phyloP scores from a whole-genome alignment of 169 alveolate genomes.

The Plasmodium chabaudi region DNA sequence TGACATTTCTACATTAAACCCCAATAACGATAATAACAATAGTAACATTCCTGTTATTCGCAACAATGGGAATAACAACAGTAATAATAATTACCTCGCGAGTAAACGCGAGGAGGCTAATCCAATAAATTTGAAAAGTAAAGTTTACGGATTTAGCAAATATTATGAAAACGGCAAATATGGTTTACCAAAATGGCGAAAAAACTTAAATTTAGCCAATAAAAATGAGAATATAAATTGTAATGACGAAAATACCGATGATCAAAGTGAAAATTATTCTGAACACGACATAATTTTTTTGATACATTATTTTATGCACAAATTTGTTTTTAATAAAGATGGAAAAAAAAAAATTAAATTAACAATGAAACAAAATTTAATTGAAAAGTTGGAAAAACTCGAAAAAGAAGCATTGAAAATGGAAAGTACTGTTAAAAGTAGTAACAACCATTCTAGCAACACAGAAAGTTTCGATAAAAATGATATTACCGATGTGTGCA shows the following conservation, averaged over 20 bases:
- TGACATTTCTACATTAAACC: background rate
- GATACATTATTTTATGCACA: slow-evolving; percentile 45
- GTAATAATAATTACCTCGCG: background rate
- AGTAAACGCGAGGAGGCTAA: background rate
- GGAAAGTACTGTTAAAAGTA: background rate
- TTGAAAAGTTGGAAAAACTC: background rate
- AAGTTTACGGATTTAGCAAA: background rate
- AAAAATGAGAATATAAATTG: slow-evolving; percentile 8
- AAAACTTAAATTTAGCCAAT: background rate
- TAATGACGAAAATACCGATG: slow-evolving; percentile 2
- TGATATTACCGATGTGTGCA: background rate
- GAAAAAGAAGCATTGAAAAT: slow-evolving; percentile 6
- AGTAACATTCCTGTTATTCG: background rate
- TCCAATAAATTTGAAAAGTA: background rate
- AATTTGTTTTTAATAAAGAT: slow-evolving; percentile 35
- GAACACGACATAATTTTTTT: slow-evolving; percentile 47
- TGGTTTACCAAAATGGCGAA: background rate
- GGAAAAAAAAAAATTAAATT: slow-evolving; percentile 15
- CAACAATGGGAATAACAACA: background rate
- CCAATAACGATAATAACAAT: background rate
- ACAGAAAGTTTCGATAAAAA: background rate
- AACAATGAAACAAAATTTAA: background rate
- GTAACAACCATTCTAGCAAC: no score
- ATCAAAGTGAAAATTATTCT: slow-evolving; percentile 25
- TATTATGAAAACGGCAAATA: background rate